Conservation (phyloP, 2,329 filamentous ascomycete species). For the Ascosphaera apis region DNA sequence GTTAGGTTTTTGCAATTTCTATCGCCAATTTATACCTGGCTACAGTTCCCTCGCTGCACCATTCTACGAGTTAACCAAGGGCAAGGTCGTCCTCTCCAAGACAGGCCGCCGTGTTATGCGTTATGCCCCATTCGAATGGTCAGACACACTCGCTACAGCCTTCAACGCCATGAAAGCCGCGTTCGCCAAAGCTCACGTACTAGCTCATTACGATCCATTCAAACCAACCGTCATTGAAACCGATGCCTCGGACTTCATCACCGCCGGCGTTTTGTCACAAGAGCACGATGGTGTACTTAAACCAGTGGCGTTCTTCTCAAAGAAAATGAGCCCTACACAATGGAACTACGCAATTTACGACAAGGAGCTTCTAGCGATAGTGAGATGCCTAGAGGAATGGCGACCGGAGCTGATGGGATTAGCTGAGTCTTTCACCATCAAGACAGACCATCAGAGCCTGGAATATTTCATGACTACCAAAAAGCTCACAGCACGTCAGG, state of each 20-base stretch:
- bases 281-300: not conserved
- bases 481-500: constrained; percentile 10
- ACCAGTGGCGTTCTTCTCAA: not conserved
- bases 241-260: not conserved
- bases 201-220: not conserved
- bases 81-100: too few relatives aligned
- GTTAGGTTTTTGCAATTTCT: not conserved
- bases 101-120: too few relatives aligned
- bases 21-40: not conserved
- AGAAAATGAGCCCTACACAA: not conserved
- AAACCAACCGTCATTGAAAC: not conserved
- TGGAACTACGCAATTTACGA: not conserved
- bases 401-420: not conserved
- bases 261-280: not conserved
- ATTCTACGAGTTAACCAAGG: too few relatives aligned
- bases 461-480: constrained; percentile 12
- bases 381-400: not conserved
- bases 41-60: too few relatives aligned
- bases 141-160: too few relatives aligned
- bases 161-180: too few relatives aligned
- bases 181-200: too few relatives aligned
- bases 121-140: too few relatives aligned
- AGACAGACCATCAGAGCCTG: constrained; percentile 12
- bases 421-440: constrained; percentile 5
- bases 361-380: not conserved